Conservation (phyloP, 352 stramenopile species). For the Aphanomyces invadans region DNA sequence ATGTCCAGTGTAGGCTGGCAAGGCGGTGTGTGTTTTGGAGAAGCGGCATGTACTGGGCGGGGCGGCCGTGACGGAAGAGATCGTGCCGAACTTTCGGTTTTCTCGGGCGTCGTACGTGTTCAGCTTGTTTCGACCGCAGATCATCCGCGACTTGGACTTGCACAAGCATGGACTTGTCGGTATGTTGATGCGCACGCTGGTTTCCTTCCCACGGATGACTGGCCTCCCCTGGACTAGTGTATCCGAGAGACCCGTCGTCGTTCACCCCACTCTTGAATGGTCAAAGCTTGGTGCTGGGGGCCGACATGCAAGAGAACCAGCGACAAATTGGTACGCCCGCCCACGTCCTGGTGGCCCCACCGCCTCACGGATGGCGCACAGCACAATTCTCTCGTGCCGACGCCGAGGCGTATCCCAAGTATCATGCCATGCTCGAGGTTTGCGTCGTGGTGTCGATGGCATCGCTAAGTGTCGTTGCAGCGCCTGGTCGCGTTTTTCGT, state of each 20-base stretch:
- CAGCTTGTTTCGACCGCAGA: constrained; percentile 82
- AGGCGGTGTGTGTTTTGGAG: constrained; percentile 84
- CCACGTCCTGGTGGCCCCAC: background rate
- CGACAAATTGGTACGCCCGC: constrained; percentile 49
- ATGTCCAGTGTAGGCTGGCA: constrained; percentile 40
- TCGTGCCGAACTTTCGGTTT: constrained; percentile 87
- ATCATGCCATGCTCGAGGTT: constrained; percentile 75
- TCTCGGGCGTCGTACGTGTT: constrained; percentile 87
- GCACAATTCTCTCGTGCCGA: constrained; percentile 78
- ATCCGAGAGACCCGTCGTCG: constrained; percentile 73
- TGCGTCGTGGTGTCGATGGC: no score
- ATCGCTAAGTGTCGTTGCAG: no score
- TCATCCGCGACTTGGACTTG: constrained; percentile 84
- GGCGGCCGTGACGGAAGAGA: constrained; percentile 86
- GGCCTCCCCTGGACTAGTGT: constrained; percentile 34
- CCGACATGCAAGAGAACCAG: constrained; percentile 67
- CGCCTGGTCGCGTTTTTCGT: constrained; percentile 73
- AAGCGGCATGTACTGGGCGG: constrained; percentile 81
- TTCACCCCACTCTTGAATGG: constrained; percentile 81
- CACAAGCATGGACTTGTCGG: constrained; percentile 65
- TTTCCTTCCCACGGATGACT: background rate
- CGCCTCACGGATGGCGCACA: constrained; percentile 25
- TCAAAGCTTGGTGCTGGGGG: constrained; percentile 68
- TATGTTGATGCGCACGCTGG: constrained; percentile 27
- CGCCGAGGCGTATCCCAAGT: constrained; percentile 70